phyloP scores from a whole-genome alignment of 2,329 filamentous ascomycete genomes.

The Colletotrichum limetticola region DNA sequence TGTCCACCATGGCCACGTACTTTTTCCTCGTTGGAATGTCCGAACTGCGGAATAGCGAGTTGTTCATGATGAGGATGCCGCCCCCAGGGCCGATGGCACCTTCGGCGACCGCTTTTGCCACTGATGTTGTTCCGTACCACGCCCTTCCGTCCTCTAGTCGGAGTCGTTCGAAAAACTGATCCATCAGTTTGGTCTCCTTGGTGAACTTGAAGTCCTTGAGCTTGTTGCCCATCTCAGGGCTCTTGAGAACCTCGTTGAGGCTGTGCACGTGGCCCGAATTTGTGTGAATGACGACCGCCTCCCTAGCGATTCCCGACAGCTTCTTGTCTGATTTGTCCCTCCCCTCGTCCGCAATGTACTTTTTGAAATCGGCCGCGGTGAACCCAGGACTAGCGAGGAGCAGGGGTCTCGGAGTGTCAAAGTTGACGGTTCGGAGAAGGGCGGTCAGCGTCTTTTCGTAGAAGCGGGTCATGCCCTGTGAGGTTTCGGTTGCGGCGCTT shows the following conservation, averaged over 20 bases:
- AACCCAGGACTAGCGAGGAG: conserved; percentile 92
- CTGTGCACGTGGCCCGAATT: conserved; percentile 89
- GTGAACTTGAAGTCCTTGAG: conserved; percentile 91
- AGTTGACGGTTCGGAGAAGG: conserved; percentile 81
- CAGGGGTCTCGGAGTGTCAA: conserved; percentile 75
- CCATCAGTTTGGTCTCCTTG: conserved; percentile 84
- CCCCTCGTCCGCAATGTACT: conserved; percentile 74
- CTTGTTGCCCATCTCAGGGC: conserved; percentile 78
- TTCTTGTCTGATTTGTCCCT: conserved; percentile 72
- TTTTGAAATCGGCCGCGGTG: conserved; percentile 82
- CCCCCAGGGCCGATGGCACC: conserved; percentile 90
- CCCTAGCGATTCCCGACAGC: conserved; percentile 69
- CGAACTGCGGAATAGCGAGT: conserved; percentile 86
- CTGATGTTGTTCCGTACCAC: conserved; percentile 88
- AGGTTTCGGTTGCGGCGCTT: conserved; percentile 70
- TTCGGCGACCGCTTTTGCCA: conserved; percentile 83
- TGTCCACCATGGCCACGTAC: conserved; percentile 89
- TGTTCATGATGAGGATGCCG: conserved; percentile 86
- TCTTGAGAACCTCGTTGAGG: conserved; percentile 87
- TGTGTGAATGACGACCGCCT: conserved; percentile 81
- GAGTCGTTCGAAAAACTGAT: conserved; percentile 81
- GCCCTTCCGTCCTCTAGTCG: conserved; percentile 87
- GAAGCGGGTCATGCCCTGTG: conserved; percentile 80
- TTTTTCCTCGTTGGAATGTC: conserved; percentile 79
- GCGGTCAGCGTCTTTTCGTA: conserved; percentile 81